Evolutionary conservation across 106 monocot genomes (phyloP).

Genomic region (Acorus gramineus): DNA sequence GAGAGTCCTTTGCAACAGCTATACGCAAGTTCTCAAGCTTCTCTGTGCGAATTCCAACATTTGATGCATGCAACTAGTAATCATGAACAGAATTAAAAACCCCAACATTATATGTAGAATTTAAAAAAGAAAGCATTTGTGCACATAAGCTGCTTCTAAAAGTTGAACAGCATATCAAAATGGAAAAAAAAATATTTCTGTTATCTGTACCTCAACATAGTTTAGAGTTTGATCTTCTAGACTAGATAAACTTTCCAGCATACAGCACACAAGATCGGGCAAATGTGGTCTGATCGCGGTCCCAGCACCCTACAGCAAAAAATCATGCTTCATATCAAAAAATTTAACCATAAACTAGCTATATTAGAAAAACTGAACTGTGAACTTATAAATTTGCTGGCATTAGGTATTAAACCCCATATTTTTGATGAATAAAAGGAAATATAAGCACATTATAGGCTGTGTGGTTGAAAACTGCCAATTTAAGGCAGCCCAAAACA

Average conservation of each 20-base stretch:
- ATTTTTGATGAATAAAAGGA: no score
- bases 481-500: no score
- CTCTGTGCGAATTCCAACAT: slow-evolving; percentile 75
- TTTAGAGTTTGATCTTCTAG: slow-evolving; percentile 95
- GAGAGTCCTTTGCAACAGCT: slow-evolving; percentile 87
- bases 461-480: no score
- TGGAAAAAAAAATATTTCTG: slow-evolving; percentile 1
- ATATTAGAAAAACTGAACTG: no score
- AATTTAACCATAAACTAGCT: no score
- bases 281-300: slow-evolving; percentile 66
- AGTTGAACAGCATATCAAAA: no score
- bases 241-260: slow-evolving; percentile 95
- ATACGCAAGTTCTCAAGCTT: slow-evolving; percentile 89
- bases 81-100: neutral
- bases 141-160: no score
- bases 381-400: no score
- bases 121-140: neutral
- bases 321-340: neutral
- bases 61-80: slow-evolving; percentile 77
- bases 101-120: neutral
- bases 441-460: no score
- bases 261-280: slow-evolving; percentile 86
- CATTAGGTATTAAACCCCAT: no score
- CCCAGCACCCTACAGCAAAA: slow-evolving; percentile 59
- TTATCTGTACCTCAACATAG: slow-evolving; percentile 81